A percentile compares a stretch with the other conserved stretches of the same genome.
Conservation (phyloP, 257 asterid species). For the Henckelia pumila region DNA sequence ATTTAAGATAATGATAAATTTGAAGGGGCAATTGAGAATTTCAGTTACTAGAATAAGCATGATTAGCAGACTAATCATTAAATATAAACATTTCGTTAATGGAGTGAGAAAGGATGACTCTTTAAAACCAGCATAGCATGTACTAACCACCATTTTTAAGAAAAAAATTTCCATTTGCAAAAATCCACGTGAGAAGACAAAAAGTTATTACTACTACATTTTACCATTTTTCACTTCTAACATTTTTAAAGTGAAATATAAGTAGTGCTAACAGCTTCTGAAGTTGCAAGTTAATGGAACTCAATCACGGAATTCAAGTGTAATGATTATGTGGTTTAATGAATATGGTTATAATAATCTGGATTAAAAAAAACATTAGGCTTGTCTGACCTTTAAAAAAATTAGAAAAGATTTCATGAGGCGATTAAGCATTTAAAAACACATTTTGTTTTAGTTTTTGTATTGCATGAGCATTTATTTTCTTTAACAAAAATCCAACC, state of each 20-base stretch:
- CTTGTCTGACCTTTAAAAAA: background rate
- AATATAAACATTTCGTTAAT: background rate
- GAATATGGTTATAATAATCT: background rate
- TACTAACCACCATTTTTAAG: background rate
- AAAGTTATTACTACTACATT: background rate
- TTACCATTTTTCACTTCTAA: background rate
- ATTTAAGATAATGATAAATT: background rate
- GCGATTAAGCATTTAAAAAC: background rate
- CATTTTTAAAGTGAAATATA: background rate
- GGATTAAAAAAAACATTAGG: conserved; percentile 5
- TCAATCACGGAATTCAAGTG: conserved; percentile 28
- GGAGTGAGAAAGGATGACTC: background rate
- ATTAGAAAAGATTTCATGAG: too few species aligned
- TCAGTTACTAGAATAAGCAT: background rate
- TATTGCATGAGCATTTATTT: too few species aligned
- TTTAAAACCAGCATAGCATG: background rate
- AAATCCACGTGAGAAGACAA: background rate
- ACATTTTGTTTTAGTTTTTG: background rate
- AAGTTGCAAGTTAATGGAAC: conserved; percentile 36
- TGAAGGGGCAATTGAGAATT: background rate
- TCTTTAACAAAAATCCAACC: background rate
- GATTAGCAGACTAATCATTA: conserved; percentile 6
- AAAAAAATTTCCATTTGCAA: background rate
- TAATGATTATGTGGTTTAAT: conserved; percentile 21
- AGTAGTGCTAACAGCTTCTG: conserved; percentile 41